A percentile compares a stretch with the other conserved stretches of the same genome.
Evolutionary conservation across 257 asterid genomes (phyloP).

Genomic region (Gynochthodes officinalis): DNA sequence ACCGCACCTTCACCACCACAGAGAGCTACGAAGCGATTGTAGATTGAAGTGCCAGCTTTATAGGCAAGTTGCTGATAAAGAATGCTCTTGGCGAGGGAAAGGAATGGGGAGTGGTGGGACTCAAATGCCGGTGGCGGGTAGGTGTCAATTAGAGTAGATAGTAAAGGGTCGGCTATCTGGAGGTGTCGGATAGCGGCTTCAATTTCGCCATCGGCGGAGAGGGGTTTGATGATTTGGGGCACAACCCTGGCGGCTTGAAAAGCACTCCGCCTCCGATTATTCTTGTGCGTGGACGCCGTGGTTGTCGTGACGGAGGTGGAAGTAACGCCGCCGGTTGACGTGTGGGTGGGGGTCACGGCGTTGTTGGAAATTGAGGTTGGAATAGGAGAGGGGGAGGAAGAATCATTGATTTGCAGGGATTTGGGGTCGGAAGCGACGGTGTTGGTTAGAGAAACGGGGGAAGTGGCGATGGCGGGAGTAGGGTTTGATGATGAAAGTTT

Average conservation of each 20-base stretch:
- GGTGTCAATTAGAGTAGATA: conserved; percentile 53
- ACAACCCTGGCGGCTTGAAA: conserved; percentile 42
- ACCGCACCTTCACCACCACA: conserved; percentile 72
- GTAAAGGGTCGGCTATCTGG: conserved; percentile 59
- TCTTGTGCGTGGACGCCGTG: conserved; percentile 31
- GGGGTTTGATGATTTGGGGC: conserved; percentile 66
- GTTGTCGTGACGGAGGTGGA: conserved; percentile 16
- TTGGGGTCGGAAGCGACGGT: conserved; percentile 13
- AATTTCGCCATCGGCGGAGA: conserved; percentile 62
- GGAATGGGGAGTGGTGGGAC: conserved; percentile 57
- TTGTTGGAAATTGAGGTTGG: conserved; percentile 19
- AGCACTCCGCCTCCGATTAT: conserved; percentile 52
- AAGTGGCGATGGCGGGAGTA: conserved; percentile 14
- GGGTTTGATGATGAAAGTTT: conserved; percentile 53
- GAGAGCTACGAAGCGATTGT: conserved; percentile 69
- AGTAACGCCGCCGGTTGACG: conserved; percentile 11
- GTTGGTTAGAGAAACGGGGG: conserved; percentile 13
- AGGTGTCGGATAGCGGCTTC: conserved; percentile 63
- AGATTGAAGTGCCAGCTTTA: conserved; percentile 81
- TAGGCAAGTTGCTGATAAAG: conserved; percentile 84
- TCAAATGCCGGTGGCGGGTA: conserved; percentile 64
- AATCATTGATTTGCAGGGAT: conserved; percentile 20
- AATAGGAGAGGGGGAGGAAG: conserved; percentile 27
- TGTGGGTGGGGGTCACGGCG: conserved; percentile 22
- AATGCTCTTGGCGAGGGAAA: conserved; percentile 73